phyloP scores from a whole-genome alignment of 192 early-diverging fungal species.

The Anaeromyces robustus region DNA sequence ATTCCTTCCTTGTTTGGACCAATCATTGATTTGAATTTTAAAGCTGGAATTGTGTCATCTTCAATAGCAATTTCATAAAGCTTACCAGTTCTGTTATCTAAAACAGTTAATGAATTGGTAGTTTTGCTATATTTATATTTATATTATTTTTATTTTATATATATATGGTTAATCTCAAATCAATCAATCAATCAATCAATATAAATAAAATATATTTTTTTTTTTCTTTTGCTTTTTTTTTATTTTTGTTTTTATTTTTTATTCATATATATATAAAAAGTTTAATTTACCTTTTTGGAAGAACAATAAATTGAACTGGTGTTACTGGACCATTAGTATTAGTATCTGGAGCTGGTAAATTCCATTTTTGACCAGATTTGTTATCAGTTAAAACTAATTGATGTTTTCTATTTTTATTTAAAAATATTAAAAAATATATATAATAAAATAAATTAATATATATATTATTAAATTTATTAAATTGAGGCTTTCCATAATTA shows the following conservation, averaged over 20 bases:
- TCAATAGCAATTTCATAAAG: conserved; percentile 28
- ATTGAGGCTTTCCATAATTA: no score
- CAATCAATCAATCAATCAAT: no score
- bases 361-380: not conserved
- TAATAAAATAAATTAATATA: no score
- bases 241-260: no score
- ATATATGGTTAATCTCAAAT: no score
- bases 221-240: no score
- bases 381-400: not conserved
- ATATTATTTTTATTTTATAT: not conserved
- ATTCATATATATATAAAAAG: no score
- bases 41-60: conserved; percentile 21
- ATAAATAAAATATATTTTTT: no score
- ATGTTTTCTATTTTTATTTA: not conserved
- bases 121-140: conserved; percentile 7
- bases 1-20: conserved; percentile 2
- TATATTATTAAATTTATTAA: no score
- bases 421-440: no score
- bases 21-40: conserved; percentile 14
- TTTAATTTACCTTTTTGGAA: not conserved
- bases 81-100: conserved; percentile 52
- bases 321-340: not conserved
- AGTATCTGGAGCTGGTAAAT: not conserved
- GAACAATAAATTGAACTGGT: not conserved
- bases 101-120: conserved; percentile 33